Percentiles rank a stretch among this genome's conserved stretches.
phyloP scores from a whole-genome alignment of 2,329 filamentous ascomycete genomes.

The Epicoccum nigrum region DNA sequence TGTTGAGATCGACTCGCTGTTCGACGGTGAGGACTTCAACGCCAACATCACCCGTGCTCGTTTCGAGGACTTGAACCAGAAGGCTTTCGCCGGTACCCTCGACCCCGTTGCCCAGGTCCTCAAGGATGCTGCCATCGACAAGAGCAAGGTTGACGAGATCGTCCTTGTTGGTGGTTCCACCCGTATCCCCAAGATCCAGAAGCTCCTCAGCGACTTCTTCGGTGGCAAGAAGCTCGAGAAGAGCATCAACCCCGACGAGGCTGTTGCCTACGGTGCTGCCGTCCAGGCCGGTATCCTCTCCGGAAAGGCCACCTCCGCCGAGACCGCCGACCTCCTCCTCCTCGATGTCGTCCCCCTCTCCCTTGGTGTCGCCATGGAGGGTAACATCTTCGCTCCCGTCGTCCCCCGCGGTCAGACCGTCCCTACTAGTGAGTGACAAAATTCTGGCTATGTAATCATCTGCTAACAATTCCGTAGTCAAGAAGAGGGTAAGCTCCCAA shows the following conservation, averaged over 20 bases:
- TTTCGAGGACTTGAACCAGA: slow-evolving; percentile 98
- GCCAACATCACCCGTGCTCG: slow-evolving; percentile 96
- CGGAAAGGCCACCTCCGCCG: slow-evolving; percentile 94
- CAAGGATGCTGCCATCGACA: slow-evolving; percentile 87
- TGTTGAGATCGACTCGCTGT: slow-evolving; percentile 98
- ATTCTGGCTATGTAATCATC: no score
- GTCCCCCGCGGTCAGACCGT: slow-evolving; percentile 68
- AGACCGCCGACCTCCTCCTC: slow-evolving; percentile 91
- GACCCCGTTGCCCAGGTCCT: slow-evolving; percentile 96
- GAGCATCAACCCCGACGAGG: slow-evolving; percentile 99
- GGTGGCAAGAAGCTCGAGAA: slow-evolving; percentile 99
- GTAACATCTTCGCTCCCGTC: slow-evolving; percentile 96
- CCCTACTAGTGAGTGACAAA: no score
- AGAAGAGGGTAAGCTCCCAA: background rate
- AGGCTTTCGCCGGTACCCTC: slow-evolving; percentile 91
- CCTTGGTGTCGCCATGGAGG: slow-evolving; percentile 99
- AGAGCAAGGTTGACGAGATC: slow-evolving; percentile 94
- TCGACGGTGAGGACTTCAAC: slow-evolving; percentile 97
- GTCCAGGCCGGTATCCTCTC: slow-evolving; percentile 99
- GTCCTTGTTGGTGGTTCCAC: slow-evolving; percentile 98
- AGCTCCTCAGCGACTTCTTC: slow-evolving; percentile 98
- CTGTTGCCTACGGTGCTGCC: slow-evolving; percentile 97
- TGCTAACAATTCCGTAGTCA: no score
- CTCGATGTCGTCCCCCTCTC: slow-evolving; percentile 96
- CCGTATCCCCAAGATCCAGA: slow-evolving; percentile 98